Conservation (phyloP, 2,329 filamentous ascomycete genomes). For the Ophiostoma angusticollis region DNA sequence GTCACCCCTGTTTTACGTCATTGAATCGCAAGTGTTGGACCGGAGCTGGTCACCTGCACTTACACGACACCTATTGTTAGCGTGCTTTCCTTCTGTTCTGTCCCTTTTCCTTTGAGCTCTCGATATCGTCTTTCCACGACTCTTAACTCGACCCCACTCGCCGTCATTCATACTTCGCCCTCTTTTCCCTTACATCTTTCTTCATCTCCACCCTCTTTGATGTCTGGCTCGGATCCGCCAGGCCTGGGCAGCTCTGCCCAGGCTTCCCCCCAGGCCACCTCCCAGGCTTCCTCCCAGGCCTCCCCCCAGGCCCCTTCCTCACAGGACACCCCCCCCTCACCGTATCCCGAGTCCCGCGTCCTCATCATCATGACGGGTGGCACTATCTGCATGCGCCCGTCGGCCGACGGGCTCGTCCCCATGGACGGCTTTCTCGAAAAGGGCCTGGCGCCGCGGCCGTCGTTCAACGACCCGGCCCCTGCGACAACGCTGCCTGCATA, state of each 20-base stretch:
- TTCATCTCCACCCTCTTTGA: neutral
- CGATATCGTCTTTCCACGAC: neutral
- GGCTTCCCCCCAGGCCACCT: neutral
- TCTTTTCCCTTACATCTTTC: neutral
- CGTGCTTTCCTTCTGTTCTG: too few relatives aligned
- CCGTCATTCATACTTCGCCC: too few relatives aligned
- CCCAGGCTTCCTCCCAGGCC: neutral
- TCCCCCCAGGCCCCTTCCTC: neutral
- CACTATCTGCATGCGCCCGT: constrained; percentile 83
- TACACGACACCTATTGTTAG: too few relatives aligned
- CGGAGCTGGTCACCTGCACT: too few relatives aligned
- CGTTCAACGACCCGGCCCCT: constrained; percentile 67
- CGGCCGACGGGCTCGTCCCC: constrained; percentile 66
- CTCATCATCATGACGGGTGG: constrained; percentile 85
- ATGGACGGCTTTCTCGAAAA: constrained; percentile 68
- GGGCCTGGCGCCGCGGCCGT: constrained; percentile 68
- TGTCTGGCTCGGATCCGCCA: too few relatives aligned
- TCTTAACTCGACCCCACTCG: too few relatives aligned
- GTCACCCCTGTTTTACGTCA: constrained; percentile 10
- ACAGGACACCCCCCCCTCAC: constrained; percentile 1
- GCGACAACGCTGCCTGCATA: constrained; percentile 35
- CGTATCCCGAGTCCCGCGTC: constrained; percentile 61
- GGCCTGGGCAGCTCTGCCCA: too few relatives aligned
- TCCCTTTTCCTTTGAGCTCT: neutral
- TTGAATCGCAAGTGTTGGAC: neutral